Conservation (phyloP, 306 rosid species). For the Vigna hirtella region DNA sequence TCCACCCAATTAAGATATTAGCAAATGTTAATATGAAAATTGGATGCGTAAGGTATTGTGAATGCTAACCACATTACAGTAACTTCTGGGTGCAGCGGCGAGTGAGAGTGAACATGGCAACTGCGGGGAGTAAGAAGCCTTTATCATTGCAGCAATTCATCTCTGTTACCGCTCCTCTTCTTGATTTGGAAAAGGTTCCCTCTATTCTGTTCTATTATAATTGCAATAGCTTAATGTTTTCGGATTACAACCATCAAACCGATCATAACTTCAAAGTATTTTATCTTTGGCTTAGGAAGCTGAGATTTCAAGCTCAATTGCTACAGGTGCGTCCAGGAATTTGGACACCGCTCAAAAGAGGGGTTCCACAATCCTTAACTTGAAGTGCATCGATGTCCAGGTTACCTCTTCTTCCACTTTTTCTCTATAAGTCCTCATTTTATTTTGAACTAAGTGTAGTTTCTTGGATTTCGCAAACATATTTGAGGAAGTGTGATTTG, state of each 20-base stretch:
- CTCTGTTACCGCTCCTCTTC: conserved; percentile 79
- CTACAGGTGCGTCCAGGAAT: conserved; percentile 75
- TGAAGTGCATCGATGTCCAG: conserved; percentile 95
- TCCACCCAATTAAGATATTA: not conserved
- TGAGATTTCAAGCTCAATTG: conserved; percentile 88
- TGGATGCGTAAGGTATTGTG: too few species aligned
- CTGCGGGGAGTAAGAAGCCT: conserved; percentile 49
- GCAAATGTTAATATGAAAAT: not conserved
- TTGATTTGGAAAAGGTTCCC: conserved; percentile 87
- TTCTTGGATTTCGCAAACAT: conserved; percentile 3
- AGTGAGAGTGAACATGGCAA: not conserved
- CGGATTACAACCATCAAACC: not conserved
- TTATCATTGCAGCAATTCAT: conserved; percentile 77
- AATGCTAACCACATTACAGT: not conserved
- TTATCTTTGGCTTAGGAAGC: conserved; percentile 64
- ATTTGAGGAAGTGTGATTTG: not conserved
- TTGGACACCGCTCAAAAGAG: conserved; percentile 84
- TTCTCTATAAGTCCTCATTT: not conserved
- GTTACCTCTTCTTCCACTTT: conserved; percentile 47
- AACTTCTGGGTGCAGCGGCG: not conserved
- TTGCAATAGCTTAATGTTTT: not conserved
- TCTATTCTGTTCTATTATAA: not conserved
- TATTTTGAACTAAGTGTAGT: not conserved
- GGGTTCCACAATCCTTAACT: conserved; percentile 90
- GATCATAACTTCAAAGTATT: not conserved